These are phyloP conservation scores for Capronia americana DNA, from an alignment of 2,329 filamentous ascomycete genomes.

Conservation along the genomic window DNA sequence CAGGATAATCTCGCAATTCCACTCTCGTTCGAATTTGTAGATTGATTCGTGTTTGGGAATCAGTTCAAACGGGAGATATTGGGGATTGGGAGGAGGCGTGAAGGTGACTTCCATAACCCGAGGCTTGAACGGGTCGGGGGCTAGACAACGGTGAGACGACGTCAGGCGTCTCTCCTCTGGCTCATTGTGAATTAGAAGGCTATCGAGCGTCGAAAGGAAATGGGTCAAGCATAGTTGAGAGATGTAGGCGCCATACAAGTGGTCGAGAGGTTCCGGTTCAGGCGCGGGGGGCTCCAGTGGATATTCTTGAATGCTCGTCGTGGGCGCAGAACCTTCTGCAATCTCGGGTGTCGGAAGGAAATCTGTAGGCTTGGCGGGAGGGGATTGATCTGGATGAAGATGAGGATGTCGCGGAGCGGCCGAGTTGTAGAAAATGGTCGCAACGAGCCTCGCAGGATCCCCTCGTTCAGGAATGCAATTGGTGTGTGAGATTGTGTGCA, in stretches of 20 bases:
- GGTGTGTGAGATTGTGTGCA: constrained; percentile 55
- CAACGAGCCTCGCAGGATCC: constrained; percentile 53
- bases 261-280: constrained; percentile 61
- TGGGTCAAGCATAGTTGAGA: constrained; percentile 63
- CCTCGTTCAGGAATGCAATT: constrained; percentile 48
- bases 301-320: constrained; percentile 58
- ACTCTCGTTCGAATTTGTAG: constrained; percentile 83
- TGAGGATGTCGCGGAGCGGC: constrained; percentile 51
- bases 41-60: constrained; percentile 81
- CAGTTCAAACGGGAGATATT: constrained; percentile 64
- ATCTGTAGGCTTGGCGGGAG: constrained; percentile 46
- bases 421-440: constrained; percentile 58
- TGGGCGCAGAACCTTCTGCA: constrained; percentile 56
- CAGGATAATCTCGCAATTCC: constrained; percentile 84
- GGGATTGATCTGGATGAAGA: constrained; percentile 56
- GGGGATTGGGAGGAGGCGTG: constrained; percentile 56
- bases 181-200: constrained; percentile 44
- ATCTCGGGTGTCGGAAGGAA: constrained; percentile 50
- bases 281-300: constrained; percentile 62
- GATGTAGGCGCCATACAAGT: constrained; percentile 61
- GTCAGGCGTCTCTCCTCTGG: constrained; percentile 55
- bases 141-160: constrained; percentile 56
- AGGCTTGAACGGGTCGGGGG: constrained; percentile 47
- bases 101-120: constrained; percentile 61
- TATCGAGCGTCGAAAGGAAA: constrained; percentile 60